phyloP scores from a whole-genome alignment of 2,329 filamentous ascomycete genomes.

The Anthostomella pinea region DNA sequence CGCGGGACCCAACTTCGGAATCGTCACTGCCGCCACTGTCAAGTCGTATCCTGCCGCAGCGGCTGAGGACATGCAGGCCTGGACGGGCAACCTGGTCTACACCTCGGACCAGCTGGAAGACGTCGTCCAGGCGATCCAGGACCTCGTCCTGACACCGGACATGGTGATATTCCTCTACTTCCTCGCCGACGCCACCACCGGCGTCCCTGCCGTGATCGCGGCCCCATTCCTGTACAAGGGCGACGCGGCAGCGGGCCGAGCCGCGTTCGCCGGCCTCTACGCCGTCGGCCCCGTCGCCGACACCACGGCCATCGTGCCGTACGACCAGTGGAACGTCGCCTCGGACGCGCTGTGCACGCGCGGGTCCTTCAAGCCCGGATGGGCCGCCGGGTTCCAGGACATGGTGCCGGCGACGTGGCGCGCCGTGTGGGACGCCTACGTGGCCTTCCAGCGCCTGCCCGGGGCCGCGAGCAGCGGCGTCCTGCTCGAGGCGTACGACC shows the following conservation, averaged over 20 bases:
- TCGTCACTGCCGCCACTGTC: slow-evolving; percentile 15
- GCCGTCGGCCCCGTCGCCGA: slow-evolving; percentile 10
- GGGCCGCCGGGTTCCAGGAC: slow-evolving; percentile 5
- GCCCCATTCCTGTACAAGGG: slow-evolving; percentile 11
- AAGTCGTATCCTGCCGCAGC: slow-evolving; percentile 5
- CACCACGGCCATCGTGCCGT: slow-evolving; percentile 6
- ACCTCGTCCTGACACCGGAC: slow-evolving; percentile 5
- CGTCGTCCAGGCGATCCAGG: slow-evolving; percentile 10
- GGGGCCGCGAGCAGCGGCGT: slow-evolving; percentile 5
- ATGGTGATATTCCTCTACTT: slow-evolving; percentile 9
- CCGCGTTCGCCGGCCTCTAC: slow-evolving; percentile 7
- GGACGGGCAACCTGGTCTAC: slow-evolving; percentile 10
- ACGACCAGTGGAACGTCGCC: slow-evolving; percentile 11
- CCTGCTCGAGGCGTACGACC: slow-evolving; percentile 9
- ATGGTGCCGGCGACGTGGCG: slow-evolving; percentile 11
- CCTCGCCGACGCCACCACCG: slow-evolving; percentile 2
- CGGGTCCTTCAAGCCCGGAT: slow-evolving; percentile 11
- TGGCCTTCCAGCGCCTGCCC: slow-evolving; percentile 7
- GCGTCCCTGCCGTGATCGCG: slow-evolving; percentile 3
- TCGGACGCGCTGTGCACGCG: slow-evolving; percentile 1
- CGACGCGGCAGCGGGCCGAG: slow-evolving; percentile 1
- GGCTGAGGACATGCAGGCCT: slow-evolving; percentile 2
- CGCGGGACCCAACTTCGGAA: slow-evolving; percentile 15
- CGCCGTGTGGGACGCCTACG: slow-evolving; percentile 8
- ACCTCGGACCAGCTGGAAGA: slow-evolving; percentile 10